A percentile compares a stretch with the other conserved stretches of the same genome.
Conservation (phyloP, 1,284 basidiomycete species). For the Ustilago nuda region DNA sequence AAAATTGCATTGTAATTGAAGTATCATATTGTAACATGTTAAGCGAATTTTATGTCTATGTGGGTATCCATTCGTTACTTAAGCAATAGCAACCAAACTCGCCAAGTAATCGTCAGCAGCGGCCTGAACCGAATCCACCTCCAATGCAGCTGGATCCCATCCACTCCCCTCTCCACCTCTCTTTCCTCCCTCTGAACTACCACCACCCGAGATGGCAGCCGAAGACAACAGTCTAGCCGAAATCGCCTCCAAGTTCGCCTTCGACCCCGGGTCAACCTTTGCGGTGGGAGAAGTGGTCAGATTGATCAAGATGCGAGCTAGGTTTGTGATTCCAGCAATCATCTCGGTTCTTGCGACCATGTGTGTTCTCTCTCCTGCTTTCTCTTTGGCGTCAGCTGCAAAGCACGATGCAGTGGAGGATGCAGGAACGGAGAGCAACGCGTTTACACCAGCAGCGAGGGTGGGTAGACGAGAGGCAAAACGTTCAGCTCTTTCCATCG, state of each 20-base stretch:
- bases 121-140: constrained; percentile 44
- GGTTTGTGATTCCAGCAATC: constrained; percentile 75
- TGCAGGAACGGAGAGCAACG: constrained; percentile 56
- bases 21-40: constrained; percentile 3
- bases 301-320: constrained; percentile 36
- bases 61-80: neutral
- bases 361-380: constrained; percentile 74
- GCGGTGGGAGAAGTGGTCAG: constrained; percentile 9
- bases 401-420: constrained; percentile 6
- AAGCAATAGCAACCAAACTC: constrained; percentile 33
- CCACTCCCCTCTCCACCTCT: constrained; percentile 6
- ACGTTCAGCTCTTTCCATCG: constrained; percentile 43
- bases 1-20: neutral
- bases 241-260: constrained; percentile 20
- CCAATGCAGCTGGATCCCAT: constrained; percentile 42
- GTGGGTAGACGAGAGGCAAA: constrained; percentile 76
- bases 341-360: constrained; percentile 79
- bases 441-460: constrained; percentile 71
- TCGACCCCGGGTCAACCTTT: neutral
- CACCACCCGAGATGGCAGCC: constrained; percentile 16
- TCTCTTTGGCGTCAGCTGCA: constrained; percentile 4
- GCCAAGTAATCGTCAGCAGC: constrained; percentile 45
- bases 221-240: constrained; percentile 13
- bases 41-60: neutral
- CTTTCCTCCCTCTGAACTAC: neutral